These are phyloP conservation scores for Eimeria praecox DNA, from an alignment of 169 alveolate species.

Conservation along the genomic window DNA sequence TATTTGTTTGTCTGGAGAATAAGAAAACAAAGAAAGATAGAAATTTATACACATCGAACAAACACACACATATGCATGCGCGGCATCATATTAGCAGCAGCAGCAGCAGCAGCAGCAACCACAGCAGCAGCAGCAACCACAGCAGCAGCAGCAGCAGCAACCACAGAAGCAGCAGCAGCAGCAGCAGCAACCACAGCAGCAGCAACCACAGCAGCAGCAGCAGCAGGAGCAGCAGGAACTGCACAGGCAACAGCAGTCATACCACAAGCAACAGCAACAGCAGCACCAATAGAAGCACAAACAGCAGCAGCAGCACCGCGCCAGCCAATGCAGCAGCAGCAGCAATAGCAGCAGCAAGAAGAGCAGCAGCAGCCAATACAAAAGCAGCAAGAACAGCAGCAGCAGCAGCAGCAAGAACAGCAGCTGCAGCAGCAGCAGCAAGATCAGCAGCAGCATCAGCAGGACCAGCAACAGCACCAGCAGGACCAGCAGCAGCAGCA, in stretches of 20 bases:
- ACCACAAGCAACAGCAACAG: background rate
- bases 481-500: slow-evolving; percentile 1
- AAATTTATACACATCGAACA: no score
- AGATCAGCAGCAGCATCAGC: background rate
- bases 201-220: no score
- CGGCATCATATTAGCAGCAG: background rate
- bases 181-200: no score
- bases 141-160: background rate
- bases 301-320: background rate
- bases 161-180: no score
- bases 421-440: background rate
- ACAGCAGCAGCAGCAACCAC: background rate
- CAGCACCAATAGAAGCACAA: background rate
- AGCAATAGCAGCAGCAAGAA: background rate
- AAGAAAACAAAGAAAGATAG: no score
- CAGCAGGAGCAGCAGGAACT: background rate
- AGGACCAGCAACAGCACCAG: background rate
- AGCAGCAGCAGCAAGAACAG: background rate
- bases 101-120: background rate
- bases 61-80: no score
- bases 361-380: background rate
- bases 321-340: background rate
- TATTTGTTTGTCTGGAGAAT: no score
- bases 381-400: slow-evolving; percentile 10
- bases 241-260: background rate